Conservation (phyloP, 345 rosid genomes). For the Populus pruinosa region DNA sequence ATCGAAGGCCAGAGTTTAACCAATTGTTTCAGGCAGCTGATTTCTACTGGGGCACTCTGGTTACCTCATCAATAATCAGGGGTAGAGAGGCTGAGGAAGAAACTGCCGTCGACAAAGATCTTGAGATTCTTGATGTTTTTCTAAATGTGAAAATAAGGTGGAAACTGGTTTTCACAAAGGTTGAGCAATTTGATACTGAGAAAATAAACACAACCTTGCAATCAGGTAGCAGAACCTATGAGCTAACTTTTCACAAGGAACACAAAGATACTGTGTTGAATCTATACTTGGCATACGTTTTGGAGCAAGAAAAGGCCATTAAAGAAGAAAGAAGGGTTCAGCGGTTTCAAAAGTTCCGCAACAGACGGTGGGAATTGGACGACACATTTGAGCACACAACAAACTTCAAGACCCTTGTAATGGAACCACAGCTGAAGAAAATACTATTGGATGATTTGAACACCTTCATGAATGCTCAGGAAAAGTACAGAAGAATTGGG, state of each 20-base stretch:
- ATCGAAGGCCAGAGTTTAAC: neutral
- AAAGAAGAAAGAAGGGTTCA: neutral
- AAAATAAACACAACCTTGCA: neutral
- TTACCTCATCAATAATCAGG: neutral
- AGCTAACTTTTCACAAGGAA: neutral
- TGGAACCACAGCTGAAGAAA: neutral
- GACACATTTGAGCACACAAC: neutral
- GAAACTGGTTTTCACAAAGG: neutral
- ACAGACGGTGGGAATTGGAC: neutral
- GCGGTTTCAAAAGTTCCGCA: too few relatives aligned
- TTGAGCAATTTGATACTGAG: neutral
- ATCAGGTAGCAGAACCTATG: neutral
- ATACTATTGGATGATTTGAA: neutral
- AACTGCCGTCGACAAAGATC: neutral
- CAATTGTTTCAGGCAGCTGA: neutral
- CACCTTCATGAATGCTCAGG: neutral
- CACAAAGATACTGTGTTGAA: neutral
- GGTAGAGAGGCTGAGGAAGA: neutral
- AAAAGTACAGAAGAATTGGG: neutral
- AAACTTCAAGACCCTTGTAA: neutral
- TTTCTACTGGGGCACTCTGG: neutral
- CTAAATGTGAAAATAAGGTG: neutral
- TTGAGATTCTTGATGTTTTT: neutral
- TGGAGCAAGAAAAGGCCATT: neutral
- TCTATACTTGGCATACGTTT: neutral